Base-by-base conservation (phyloP, 148 eudicot species). In the Fagopyrum homotropicum region DNA sequence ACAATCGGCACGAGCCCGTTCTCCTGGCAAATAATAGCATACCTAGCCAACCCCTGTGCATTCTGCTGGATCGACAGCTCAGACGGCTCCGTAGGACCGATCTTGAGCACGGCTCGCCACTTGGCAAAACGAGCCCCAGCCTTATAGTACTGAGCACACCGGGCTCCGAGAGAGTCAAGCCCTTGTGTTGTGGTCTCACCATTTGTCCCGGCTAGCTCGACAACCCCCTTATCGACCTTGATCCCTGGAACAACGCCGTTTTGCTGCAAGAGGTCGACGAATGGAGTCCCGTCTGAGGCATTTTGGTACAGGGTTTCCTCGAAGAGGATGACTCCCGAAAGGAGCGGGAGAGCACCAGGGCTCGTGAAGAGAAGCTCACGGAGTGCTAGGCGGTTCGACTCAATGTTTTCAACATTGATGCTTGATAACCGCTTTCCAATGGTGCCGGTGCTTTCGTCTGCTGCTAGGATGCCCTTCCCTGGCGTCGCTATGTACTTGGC, bases 401-500 rank as follows among this genome's bases (percentile, higher is more conserved):
- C 92, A 47, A 83, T 79, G 85, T 93, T 91, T 82, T 91, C 98
- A 8, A 89, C 93, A 22, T 84, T 91, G 77, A 91, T 91, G 89
- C 93, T 91, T 0, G 97, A 43, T 26, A 91, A 73, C 17, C 97
- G 83, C 77, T 91, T 93, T 15, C 96, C 98, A 14, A 93, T 93
- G 17, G 98, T 93, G 46, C 98, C 96, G 0, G 96, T 93, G 84
- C 96, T 90, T 82, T 93, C 98, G 61, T 93, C 98, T 4, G 98
- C 96, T 2, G 98, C 98, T 54, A 93, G 71, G 59, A 93, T 93
- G 51, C 98, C 98, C 85, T 93, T 93, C 40, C 98, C 98, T 2
- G 96, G 96, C 16, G 93, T 93, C 72, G 96, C 98, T 51, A 93
- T 89, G 91, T 91, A 91, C 86, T 90, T 93, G 82, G 98, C 98